Conservation (phyloP, 805 yeast genomes). For the Saccharomycopsis microspora region DNA sequence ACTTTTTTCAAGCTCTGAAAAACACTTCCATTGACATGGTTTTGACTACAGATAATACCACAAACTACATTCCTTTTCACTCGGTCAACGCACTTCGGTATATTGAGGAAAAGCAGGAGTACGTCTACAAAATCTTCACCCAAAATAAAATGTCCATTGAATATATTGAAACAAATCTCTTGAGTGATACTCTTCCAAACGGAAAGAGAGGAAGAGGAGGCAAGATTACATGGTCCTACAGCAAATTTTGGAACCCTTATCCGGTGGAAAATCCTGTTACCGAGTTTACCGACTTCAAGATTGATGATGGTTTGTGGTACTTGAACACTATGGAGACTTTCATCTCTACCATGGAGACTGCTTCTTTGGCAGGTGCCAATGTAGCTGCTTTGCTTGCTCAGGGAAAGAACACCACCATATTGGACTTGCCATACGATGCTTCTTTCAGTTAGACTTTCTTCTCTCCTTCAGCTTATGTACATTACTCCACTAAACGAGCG, state of each 20-base stretch:
- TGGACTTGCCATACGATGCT: too few species aligned
- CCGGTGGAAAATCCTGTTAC: slow-evolving; percentile 27
- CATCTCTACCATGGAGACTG: slow-evolving; percentile 41
- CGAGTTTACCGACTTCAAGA: slow-evolving; percentile 22
- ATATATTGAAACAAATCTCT: not conserved
- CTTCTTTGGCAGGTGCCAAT: slow-evolving; percentile 37
- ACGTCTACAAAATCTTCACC: slow-evolving; percentile 34
- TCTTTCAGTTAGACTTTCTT: too few species aligned
- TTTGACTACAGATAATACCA: slow-evolving; percentile 19
- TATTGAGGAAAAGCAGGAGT: slow-evolving; percentile 20
- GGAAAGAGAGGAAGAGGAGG: slow-evolving; percentile 12
- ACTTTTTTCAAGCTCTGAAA: slow-evolving; percentile 10
- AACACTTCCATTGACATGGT: slow-evolving; percentile 16
- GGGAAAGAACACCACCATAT: slow-evolving; percentile 20
- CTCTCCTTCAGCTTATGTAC: too few species aligned
- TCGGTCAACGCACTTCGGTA: slow-evolving; percentile 24
- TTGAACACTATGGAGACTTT: slow-evolving; percentile 34
- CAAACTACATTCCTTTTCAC: slow-evolving; percentile 21
- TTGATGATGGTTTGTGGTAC: slow-evolving; percentile 29
- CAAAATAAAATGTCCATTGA: slow-evolving; percentile 16
- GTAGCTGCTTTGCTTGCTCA: slow-evolving; percentile 32
- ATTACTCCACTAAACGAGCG: too few species aligned
- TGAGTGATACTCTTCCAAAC: not conserved
- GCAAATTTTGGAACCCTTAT: slow-evolving; percentile 33
- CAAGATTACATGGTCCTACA: slow-evolving; percentile 20